phyloP scores from a whole-genome alignment of 1,284 basidiomycete species.

The Serendipita sp. region DNA sequence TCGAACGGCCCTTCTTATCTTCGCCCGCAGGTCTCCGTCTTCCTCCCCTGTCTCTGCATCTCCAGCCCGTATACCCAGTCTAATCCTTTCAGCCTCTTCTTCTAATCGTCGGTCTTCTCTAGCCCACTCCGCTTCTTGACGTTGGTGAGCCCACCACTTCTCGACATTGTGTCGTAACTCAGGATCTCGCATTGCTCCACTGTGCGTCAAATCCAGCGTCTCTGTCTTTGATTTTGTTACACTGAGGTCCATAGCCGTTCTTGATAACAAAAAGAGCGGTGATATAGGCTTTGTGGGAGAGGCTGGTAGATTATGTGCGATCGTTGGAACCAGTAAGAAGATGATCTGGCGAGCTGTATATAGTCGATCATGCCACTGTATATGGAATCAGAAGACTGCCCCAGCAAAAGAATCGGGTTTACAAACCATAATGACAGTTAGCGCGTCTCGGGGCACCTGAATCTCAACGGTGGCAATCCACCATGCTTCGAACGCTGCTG shows the following conservation, averaged over 20 bases:
- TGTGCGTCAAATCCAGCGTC: slow-evolving; percentile 38
- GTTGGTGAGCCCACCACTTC: slow-evolving; percentile 44
- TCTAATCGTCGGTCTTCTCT: slow-evolving; percentile 34
- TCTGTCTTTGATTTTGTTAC: slow-evolving; percentile 31
- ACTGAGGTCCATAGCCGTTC: slow-evolving; percentile 20
- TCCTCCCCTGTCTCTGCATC: slow-evolving; percentile 19
- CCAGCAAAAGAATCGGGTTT: neutral
- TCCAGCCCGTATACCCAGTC: slow-evolving; percentile 25
- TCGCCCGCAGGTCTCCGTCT: slow-evolving; percentile 11
- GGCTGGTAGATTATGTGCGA: slow-evolving; percentile 31
- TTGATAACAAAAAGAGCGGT: slow-evolving; percentile 14
- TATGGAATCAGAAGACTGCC: slow-evolving; percentile 4
- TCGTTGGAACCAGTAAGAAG: slow-evolving; percentile 42
- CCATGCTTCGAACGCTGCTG: slow-evolving; percentile 40
- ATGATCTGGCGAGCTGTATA: slow-evolving; percentile 35
- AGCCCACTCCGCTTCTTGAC: slow-evolving; percentile 34
- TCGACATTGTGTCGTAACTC: slow-evolving; percentile 30
- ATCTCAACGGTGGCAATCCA: slow-evolving; percentile 34
- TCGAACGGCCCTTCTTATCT: neutral
- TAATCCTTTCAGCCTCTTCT: slow-evolving; percentile 34
- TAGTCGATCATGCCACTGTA: slow-evolving; percentile 51
- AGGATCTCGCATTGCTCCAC: slow-evolving; percentile 40
- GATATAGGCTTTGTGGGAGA: slow-evolving; percentile 1
- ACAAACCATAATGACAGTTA: slow-evolving; percentile 40
- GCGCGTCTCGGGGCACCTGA: slow-evolving; percentile 27